Base-by-base conservation (phyloP, 2,329 filamentous ascomycete genomes). In the Diaporthe velutina region DNA sequence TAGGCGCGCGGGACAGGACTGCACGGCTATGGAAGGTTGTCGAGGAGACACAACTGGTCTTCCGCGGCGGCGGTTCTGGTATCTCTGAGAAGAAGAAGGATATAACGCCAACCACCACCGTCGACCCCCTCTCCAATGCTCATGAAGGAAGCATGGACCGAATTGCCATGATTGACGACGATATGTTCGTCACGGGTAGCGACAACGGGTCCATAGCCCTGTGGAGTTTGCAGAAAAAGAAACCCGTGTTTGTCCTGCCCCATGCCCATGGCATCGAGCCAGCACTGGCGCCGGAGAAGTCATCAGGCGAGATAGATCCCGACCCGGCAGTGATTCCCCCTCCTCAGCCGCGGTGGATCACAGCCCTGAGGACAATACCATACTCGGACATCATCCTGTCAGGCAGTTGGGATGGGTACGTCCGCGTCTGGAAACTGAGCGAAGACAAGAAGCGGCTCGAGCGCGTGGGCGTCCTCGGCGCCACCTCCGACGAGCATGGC, bases 21-120 rank as follows among this genome's bases (percentile, higher is more conserved):
- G 97, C 96, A 52, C 90, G 97, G 74, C 85, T 98, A 79, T 99
- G 97, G 97, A 98, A 98, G 84, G 96, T 99, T 1, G 92, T 95
- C 6, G 97, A 99, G 80, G 96, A 99, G 85, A 95, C 94, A 1
- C 97, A 99, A 82, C 90, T 99, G 9, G 96, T 98, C 2, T 99
- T 98, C 84, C 93, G 96, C 64, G 96, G 96, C 74, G 95, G 95
- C 76, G 93, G 92, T 55, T 84, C 85, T 13, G 86, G 88, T 35
- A 77, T 79, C 40, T 78, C 77, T 38, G 79, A 81, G 58, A 78
- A 78, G 74, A 73, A 73, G 67, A 80, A 79, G 48, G 88, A 89
- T 76, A 90, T 89, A 79, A 91, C 90, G 79, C 81, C 81, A 45
- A 80, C 80, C 4, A 79, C 82, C 4, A 81, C 82, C 75, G 77